Conservation (phyloP, 257 asterid genomes). For the Salvia rosmarinus region DNA sequence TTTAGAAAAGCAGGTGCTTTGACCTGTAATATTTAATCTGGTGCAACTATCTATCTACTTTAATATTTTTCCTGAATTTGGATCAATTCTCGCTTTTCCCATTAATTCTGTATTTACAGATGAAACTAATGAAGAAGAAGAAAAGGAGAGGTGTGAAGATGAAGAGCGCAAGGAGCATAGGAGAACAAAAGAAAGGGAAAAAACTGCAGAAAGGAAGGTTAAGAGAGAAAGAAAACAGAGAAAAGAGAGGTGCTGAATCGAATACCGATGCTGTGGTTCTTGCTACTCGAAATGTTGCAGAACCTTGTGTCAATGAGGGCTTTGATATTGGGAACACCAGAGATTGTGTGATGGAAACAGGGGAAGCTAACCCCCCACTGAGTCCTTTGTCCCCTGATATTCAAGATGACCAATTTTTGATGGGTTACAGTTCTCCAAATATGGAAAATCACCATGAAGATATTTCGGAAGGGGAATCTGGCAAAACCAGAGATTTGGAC, state of each 20-base stretch:
- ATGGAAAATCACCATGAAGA: conserved; percentile 55
- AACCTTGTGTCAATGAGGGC: conserved; percentile 48
- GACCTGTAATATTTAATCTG: conserved; percentile 27
- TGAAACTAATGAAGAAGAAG: conserved; percentile 97
- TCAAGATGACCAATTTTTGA: conserved; percentile 54
- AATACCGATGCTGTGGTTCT: conserved; percentile 40
- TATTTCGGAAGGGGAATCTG: conserved; percentile 48
- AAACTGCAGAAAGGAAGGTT: conserved; percentile 95
- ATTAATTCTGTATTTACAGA: conserved; percentile 50
- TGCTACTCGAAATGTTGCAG: conserved; percentile 50
- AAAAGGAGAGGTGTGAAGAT: conserved; percentile 94
- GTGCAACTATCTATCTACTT: conserved; percentile 27
- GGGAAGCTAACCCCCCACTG: conserved; percentile 51
- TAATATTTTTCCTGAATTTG: conserved; percentile 22
- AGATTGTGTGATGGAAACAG: conserved; percentile 53
- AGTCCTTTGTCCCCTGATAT: conserved; percentile 56
- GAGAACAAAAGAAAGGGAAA: conserved; percentile 83
- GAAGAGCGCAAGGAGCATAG: conserved; percentile 76
- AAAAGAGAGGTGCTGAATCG: conserved; percentile 54
- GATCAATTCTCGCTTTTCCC: conserved; percentile 28
- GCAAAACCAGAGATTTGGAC: conserved; percentile 48
- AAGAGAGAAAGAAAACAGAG: conserved; percentile 78
- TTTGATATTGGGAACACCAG: conserved; percentile 41
- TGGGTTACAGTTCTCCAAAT: conserved; percentile 48
- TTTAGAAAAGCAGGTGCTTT: conserved; percentile 89